Evolutionary conservation across 2,329 filamentous ascomycete species (phyloP), one percentile per base, ranked within the genome.

Genomic region (Penicillium sp.): DNA sequence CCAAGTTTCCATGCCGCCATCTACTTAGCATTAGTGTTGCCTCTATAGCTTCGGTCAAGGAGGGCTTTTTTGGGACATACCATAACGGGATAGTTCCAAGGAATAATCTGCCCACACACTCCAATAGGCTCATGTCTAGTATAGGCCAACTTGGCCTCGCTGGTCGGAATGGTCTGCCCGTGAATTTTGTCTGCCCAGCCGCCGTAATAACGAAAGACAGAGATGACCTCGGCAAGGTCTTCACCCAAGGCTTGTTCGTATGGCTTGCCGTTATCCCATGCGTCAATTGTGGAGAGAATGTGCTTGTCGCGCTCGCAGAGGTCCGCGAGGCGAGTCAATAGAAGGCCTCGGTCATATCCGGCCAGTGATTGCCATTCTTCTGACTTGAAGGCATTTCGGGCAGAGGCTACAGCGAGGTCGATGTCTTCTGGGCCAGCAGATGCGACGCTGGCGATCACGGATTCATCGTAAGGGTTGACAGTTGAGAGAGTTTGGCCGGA

Each of bases 181-280:
- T 89, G 83, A 66, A 95, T 89, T 87, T 96, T 96, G 82, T 96
- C 95, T 91, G 82, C 94, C 88, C 90, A 96, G 62, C 92, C 91
- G 72, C 84, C 91, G 69, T 93, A 94, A 81, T 93, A 97, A 53
- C 65, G 11, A 54, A 60, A 50, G 43, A 53, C 53, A 41, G 49
- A 57, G 46, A 59, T 59, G 44, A 51, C 48, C 7, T 52, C 53
- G 1, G 39, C 40, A 23, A 56, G 33, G 2, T 52, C 53, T 3
- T 56, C 53, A 15, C 50, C 27, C 31, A 52, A 23, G 19, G 53
- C 57, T 7, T 38, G 40, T 27, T 38, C 34, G 9, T 39, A 56
- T 19, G 53, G 45, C 36, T 52, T 52, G 38, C 49, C 43, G 25
- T 48, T 53, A 19, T 53, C 51, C 51, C 51, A 53, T 15, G 43